phyloP scores from a whole-genome alignment of 2,329 filamentous ascomycete genomes.

The Tolypocladium ovalisporum region DNA sequence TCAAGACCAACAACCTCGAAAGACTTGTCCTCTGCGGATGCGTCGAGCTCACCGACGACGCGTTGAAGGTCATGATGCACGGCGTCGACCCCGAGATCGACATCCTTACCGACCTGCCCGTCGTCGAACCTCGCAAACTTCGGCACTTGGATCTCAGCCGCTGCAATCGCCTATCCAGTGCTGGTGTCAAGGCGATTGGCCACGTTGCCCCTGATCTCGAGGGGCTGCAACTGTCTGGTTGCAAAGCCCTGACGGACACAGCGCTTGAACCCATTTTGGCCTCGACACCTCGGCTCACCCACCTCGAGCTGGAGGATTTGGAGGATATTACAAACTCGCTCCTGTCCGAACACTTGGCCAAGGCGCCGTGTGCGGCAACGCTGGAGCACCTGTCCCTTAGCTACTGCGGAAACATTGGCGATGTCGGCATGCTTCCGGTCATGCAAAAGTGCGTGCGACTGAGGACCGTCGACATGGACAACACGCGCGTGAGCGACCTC shows the following conservation, averaged over 20 bases:
- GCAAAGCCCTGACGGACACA: constrained; percentile 60
- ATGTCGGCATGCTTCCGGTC: constrained; percentile 72
- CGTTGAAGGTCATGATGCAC: constrained; percentile 63
- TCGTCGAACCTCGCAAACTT: constrained; percentile 67
- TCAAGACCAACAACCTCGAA: constrained; percentile 71
- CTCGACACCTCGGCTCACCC: constrained; percentile 66
- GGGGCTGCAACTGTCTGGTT: constrained; percentile 73
- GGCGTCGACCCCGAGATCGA: constrained; percentile 71
- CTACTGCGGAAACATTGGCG: constrained; percentile 79
- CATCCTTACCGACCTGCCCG: constrained; percentile 62
- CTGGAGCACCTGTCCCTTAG: constrained; percentile 79
- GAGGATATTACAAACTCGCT: constrained; percentile 64
- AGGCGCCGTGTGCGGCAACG: constrained; percentile 58
- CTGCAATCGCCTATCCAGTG: constrained; percentile 63
- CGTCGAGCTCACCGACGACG: constrained; percentile 63
- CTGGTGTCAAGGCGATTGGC: constrained; percentile 59
- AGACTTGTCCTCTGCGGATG: constrained; percentile 75
- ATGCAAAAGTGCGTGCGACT: constrained; percentile 65
- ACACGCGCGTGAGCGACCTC: constrained; percentile 81
- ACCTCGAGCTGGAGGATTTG: constrained; percentile 84
- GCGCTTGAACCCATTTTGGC: constrained; percentile 63
- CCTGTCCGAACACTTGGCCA: constrained; percentile 61
- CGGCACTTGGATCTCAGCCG: constrained; percentile 79
- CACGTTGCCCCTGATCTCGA: constrained; percentile 69
- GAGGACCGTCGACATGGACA: constrained; percentile 74